Conservation (phyloP, 2,329 filamentous ascomycete genomes). For the Xylariaceae sp. region DNA sequence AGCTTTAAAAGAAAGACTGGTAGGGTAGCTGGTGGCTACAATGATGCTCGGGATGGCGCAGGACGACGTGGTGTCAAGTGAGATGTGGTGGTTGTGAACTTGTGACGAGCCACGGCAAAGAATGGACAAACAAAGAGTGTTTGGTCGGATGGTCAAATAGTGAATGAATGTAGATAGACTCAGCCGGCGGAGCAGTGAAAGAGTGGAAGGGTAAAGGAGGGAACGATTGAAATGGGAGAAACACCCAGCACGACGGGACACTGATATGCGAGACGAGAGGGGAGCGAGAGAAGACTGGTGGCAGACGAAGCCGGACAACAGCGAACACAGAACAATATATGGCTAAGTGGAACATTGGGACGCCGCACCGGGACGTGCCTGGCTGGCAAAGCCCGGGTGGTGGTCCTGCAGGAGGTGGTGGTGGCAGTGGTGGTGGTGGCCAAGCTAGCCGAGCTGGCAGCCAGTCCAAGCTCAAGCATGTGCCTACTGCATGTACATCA, state of each 20-base stretch:
- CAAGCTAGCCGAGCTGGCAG: no score
- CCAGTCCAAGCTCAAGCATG: no score
- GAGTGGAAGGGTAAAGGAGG: conserved; percentile 17
- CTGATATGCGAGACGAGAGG: conserved; percentile 5
- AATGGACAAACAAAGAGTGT: conserved; percentile 24
- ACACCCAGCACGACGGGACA: conserved; percentile 2
- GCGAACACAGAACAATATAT: no score
- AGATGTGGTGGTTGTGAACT: conserved; percentile 9
- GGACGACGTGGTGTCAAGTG: conserved; percentile 7
- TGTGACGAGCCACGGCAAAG: conserved; percentile 20
- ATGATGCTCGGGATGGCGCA: conserved; percentile 3
- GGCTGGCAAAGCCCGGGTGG: no score
- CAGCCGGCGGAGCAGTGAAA: conserved; percentile 23
- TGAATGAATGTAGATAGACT: conserved; percentile 22
- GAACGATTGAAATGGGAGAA: no score
- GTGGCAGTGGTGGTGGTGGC: no score
- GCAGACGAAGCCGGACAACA: not conserved
- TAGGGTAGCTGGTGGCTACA: conserved; percentile 4
- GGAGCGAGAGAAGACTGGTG: not conserved
- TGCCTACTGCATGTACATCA: no score
- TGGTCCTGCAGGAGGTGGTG: no score
- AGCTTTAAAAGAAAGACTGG: conserved; percentile 8
- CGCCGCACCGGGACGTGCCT: no score
- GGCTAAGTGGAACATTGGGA: no score
- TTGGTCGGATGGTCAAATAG: no score